phyloP scores from a whole-genome alignment of 2,329 filamentous ascomycete genomes.

The Xylariaceae sp. region DNA sequence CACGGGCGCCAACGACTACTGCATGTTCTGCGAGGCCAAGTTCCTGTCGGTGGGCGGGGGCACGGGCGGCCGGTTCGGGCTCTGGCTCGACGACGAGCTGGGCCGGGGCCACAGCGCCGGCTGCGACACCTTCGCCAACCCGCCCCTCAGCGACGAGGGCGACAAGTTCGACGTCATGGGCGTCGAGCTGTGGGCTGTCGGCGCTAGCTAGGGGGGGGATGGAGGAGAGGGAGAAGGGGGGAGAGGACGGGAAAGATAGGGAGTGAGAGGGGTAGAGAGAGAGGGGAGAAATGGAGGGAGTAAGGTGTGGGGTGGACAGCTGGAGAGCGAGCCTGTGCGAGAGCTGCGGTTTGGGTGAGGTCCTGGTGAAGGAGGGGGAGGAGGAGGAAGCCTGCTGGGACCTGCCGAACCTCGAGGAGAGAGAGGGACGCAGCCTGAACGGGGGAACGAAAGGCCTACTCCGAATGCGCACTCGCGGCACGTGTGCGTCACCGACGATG shows the following conservation, averaged over 20 bases:
- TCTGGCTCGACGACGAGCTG: constrained; percentile 86
- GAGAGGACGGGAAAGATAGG: neutral
- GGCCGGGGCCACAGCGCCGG: constrained; percentile 75
- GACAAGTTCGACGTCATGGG: constrained; percentile 86
- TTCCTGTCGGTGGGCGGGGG: constrained; percentile 70
- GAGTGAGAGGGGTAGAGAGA: neutral
- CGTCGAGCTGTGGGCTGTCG: constrained; percentile 90
- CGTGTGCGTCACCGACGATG: too few relatives aligned
- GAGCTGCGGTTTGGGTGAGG: too few relatives aligned
- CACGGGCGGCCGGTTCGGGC: constrained; percentile 79
- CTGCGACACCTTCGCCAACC: constrained; percentile 91
- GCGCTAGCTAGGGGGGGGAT: constrained; percentile 30
- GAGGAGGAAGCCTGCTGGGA: too few relatives aligned
- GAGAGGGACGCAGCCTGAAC: too few relatives aligned
- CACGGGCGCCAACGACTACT: constrained; percentile 91
- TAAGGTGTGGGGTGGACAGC: too few relatives aligned
- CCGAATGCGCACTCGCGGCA: too few relatives aligned
- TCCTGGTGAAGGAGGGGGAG: too few relatives aligned
- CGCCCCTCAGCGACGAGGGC: constrained; percentile 85
- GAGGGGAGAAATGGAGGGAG: neutral
- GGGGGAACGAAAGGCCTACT: too few relatives aligned
- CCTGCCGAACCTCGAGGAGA: too few relatives aligned
- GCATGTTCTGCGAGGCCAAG: constrained; percentile 82
- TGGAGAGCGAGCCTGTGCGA: too few relatives aligned
- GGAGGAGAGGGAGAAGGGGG: too few relatives aligned